Base-by-base conservation (phyloP, 2,329 filamentous ascomycete species). In the Clarireedia homoeocarpa region DNA sequence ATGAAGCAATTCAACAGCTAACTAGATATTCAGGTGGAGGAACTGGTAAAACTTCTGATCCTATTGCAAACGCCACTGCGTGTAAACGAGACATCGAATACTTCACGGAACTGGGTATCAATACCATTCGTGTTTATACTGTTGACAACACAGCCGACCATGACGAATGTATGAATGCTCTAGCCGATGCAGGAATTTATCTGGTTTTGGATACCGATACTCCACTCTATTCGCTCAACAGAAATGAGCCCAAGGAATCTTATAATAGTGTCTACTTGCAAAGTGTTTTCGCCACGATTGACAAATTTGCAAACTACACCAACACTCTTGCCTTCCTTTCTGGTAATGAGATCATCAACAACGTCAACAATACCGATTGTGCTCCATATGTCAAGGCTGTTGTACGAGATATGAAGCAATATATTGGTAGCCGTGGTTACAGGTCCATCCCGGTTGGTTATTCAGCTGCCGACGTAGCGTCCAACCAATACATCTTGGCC, bases 211-310 rank as follows among this genome's bases (percentile, higher is more conserved):
- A 88, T 66, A 81, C 86, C 71, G 86, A 87, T 75, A 84, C 81
- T 17, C 84, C 84, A 59, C 77, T 80, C 61, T 87, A 88, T 74
- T 86, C 84, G 3, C 71, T 88, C 70, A 86, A 85, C 74, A 78
- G 85, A 58, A 76, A 72, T 51, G 71, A 79, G 15, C 84, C 84
- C 48, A 71, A 73, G 58, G 63, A 70, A 15, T 87, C 84, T 1
- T 88, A 88, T 77, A 88, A 88, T 71, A 77, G 79, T 59, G 80
- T 80, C 56, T 89, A 88, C 70, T 76, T 88, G 17, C 85, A 88
- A 73, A 84, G 79, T 71, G 72, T 88, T 68, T 88, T 88, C 70
- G 82, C 85, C 20, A 88, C 85, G 26, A 79, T 88, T 60, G 84
- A 88, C 69, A 78, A 76, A 59, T 88, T 89, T 66, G 74, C 77